Conservation (phyloP, 306 rosid genomes). For the Phaseolus lunatus region DNA sequence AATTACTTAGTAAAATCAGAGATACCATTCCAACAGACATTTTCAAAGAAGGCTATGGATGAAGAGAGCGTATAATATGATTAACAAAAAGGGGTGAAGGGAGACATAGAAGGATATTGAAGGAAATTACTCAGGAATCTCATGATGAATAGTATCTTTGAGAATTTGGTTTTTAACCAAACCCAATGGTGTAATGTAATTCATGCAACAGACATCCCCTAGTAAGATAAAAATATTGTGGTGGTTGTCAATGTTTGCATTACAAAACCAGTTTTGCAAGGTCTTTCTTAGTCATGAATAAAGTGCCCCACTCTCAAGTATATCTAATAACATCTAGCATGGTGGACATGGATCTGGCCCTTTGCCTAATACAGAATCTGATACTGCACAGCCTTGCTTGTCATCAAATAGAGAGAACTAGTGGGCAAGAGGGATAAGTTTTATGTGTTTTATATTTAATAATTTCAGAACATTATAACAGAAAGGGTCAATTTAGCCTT, state of each 20-base stretch:
- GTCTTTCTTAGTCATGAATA: neutral
- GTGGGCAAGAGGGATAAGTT: neutral
- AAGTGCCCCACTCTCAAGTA: neutral
- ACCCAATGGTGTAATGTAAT: neutral
- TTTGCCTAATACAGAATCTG: neutral
- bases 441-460: neutral
- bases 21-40: no score
- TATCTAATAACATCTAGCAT: neutral
- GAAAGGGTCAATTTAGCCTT: neutral
- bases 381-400: neutral
- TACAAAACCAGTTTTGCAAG: neutral
- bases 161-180: neutral
- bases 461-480: neutral
- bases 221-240: neutral
- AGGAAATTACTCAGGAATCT: neutral
- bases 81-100: neutral
- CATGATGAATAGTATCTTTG: neutral
- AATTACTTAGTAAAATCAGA: neutral
- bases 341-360: neutral
- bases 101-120: neutral
- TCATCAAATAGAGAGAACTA: neutral
- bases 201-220: neutral
- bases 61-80: neutral
- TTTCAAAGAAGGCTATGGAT: neutral
- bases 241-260: neutral